Evolutionary conservation across 192 early-diverging fungal species (phyloP).

Genomic region (Phycomyces blakesleeanus): DNA sequence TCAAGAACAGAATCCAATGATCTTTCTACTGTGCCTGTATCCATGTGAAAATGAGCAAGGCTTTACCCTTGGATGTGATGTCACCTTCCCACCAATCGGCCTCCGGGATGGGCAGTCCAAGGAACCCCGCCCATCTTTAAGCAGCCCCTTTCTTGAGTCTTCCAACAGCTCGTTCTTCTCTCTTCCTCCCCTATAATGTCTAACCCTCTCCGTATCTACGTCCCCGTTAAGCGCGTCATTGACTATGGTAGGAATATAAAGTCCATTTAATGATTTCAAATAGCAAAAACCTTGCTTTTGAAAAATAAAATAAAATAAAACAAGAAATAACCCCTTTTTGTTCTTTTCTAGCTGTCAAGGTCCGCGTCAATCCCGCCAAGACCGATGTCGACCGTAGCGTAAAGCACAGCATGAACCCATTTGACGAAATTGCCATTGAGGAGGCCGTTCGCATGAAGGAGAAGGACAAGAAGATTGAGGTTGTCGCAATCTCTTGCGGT

Average conservation of each 20-base stretch:
- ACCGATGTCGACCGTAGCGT: constrained; percentile 90
- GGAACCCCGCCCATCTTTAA: too few relatives aligned
- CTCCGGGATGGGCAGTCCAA: too few relatives aligned
- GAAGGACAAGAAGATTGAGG: constrained; percentile 60
- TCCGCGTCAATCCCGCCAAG: constrained; percentile 87
- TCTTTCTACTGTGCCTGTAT: too few relatives aligned
- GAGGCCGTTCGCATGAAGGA: constrained; percentile 94
- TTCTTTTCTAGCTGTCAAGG: constrained; percentile 73
- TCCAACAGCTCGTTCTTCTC: not conserved
- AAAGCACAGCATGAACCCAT: constrained; percentile 99
- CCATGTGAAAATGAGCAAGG: too few relatives aligned
- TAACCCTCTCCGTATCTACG: constrained; percentile 69
- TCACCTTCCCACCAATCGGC: too few relatives aligned
- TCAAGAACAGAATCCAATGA: too few relatives aligned
- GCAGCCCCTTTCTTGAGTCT: too few relatives aligned
- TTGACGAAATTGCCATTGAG: constrained; percentile 99
- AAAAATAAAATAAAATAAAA: too few relatives aligned
- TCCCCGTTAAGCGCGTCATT: constrained; percentile 94
- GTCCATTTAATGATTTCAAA: too few relatives aligned
- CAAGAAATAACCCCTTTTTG: not conserved
- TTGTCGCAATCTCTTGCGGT: constrained; percentile 88
- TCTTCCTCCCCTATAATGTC: constrained; percentile 22
- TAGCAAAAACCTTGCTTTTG: too few relatives aligned
- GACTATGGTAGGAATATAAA: constrained; percentile 66
- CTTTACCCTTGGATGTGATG: too few relatives aligned